Conservation (phyloP, 768 basidiomycete genomes). For the Podaxis pistillaris region DNA sequence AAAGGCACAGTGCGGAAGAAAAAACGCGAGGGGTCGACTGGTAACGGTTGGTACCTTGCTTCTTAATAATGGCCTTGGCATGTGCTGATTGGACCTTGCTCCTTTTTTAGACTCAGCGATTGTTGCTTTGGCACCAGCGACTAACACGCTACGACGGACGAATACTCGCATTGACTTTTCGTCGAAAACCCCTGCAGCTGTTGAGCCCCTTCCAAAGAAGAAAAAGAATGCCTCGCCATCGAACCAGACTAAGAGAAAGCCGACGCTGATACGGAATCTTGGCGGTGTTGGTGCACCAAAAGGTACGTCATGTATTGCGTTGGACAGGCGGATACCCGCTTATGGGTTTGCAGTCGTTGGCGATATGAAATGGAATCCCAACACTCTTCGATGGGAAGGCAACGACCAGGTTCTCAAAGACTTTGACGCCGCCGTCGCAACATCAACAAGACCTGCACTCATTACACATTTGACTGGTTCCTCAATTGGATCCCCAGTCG, state of each 20-base stretch:
- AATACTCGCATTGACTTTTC: slow-evolving; percentile 55
- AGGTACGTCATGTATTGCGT: slow-evolving; percentile 45
- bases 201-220: slow-evolving; percentile 44
- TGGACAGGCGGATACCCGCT: slow-evolving; percentile 11
- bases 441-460: slow-evolving; percentile 88
- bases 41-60: slow-evolving; percentile 38
- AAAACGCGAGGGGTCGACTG: slow-evolving; percentile 42
- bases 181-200: slow-evolving; percentile 30
- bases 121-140: slow-evolving; percentile 36
- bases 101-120: slow-evolving; percentile 22
- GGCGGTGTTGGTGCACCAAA: slow-evolving; percentile 67
- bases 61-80: not conserved
- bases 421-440: slow-evolving; percentile 81
- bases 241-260: slow-evolving; percentile 58
- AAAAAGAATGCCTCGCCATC: slow-evolving; percentile 52
- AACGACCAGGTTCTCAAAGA: slow-evolving; percentile 91
- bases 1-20: slow-evolving; percentile 62
- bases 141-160: slow-evolving; percentile 57
- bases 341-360: slow-evolving; percentile 67
- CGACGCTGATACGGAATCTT: slow-evolving; percentile 85
- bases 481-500: slow-evolving; percentile 77
- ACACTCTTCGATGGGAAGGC: slow-evolving; percentile 90
- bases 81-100: slow-evolving; percentile 16
- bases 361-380: slow-evolving; percentile 98
- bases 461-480: slow-evolving; percentile 93